A percentile compares a stretch with the other conserved stretches of the same genome.
Conservation (phyloP, 202 grass and related monocot genomes). For the Bolboschoenoplectus hybrid region DNA sequence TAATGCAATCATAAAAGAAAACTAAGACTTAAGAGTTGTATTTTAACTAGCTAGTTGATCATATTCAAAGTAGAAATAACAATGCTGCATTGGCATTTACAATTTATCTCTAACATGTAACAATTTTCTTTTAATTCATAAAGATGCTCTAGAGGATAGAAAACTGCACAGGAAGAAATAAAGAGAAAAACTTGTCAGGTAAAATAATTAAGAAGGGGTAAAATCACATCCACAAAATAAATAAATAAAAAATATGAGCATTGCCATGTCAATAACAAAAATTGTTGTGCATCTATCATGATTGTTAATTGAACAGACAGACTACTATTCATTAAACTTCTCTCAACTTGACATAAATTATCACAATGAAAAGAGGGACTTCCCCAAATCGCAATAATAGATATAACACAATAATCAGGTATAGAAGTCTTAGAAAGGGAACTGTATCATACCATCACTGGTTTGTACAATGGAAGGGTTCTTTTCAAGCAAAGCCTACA, state of each 20-base stretch:
- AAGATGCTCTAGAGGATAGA: background rate
- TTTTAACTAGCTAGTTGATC: background rate
- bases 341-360: conserved; percentile 15
- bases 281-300: background rate
- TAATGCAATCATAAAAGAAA: background rate
- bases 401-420: conserved; percentile 4
- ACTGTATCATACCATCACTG: conserved; percentile 45
- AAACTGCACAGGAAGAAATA: conserved; percentile 4
- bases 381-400: background rate
- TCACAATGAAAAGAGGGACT: background rate
- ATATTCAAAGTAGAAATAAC: background rate
- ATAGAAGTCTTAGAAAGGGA: conserved; percentile 1
- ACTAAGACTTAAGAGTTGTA: background rate
- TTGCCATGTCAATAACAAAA: background rate
- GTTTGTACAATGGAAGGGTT: conserved; percentile 51
- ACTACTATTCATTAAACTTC: background rate
- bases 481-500: conserved; percentile 77
- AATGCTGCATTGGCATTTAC: conserved; percentile 13
- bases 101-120: background rate
- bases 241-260: background rate
- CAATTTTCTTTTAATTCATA: background rate
- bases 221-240: background rate
- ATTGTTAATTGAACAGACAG: background rate
- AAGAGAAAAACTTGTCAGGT: background rate
- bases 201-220: background rate